Percentiles rank a stretch among this genome's conserved stretches.
Evolutionary conservation across 208 protist genomes (phyloP).

Genomic region (Zelonia costaricensis): DNA sequence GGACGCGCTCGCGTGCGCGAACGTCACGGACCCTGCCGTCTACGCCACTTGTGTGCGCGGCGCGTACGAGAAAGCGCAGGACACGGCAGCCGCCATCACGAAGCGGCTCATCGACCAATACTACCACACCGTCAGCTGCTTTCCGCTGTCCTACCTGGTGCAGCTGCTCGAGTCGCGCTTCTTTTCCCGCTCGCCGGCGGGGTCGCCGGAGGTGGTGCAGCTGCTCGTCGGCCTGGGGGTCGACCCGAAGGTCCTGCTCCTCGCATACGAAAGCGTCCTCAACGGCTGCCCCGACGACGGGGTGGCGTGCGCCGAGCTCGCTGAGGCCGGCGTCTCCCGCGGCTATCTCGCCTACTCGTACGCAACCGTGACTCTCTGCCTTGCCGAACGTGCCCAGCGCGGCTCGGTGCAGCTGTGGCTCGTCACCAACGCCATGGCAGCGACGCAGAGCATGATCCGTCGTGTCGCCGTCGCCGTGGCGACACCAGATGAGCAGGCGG

Average conservation of each 20-base stretch:
- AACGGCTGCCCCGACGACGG: conserved; percentile 46
- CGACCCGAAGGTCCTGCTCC: conserved; percentile 66
- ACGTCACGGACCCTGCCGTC: conserved; percentile 58
- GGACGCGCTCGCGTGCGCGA: conserved; percentile 57
- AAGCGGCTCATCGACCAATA: conserved; percentile 63
- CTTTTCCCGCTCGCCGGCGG: conserved; percentile 40
- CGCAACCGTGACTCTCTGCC: conserved; percentile 47
- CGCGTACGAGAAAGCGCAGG: conserved; percentile 48
- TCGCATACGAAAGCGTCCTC: conserved; percentile 62
- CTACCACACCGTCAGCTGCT: conserved; percentile 39
- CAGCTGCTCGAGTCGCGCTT: conserved; percentile 63
- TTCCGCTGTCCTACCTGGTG: conserved; percentile 73
- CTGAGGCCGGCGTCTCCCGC: conserved; percentile 21
- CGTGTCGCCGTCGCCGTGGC: background rate
- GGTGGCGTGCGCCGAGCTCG: conserved; percentile 29
- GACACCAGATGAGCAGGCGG: conserved; percentile 12
- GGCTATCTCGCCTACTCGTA: conserved; percentile 68
- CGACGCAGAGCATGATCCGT: conserved; percentile 25
- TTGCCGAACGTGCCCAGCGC: conserved; percentile 39
- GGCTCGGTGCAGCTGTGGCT: conserved; percentile 39
- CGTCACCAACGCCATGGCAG: conserved; percentile 21
- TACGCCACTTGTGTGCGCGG: conserved; percentile 64
- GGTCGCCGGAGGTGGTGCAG: conserved; percentile 50
- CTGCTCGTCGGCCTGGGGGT: conserved; percentile 69
- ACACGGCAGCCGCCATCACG: conserved; percentile 54